These are phyloP conservation scores for Teunomyces stri DNA, from an alignment of 805 yeast species.

Conservation along the genomic window DNA sequence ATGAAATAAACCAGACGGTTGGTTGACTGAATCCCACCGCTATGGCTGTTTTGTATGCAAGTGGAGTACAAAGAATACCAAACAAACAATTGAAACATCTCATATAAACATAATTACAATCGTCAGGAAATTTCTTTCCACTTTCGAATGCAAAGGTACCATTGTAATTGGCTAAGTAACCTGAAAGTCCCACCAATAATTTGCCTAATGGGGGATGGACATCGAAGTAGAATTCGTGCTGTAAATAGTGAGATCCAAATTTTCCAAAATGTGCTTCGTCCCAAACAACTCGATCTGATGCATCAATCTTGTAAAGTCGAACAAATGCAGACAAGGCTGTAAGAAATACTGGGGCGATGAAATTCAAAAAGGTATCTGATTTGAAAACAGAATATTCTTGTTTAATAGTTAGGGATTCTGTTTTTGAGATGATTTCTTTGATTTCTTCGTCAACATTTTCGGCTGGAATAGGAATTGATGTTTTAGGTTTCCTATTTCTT, in stretches of 20 bases:
- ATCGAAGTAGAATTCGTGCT: constrained; percentile 80
- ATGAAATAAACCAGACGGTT: constrained; percentile 58
- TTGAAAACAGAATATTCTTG: neutral
- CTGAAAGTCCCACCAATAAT: constrained; percentile 75
- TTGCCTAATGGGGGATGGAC: constrained; percentile 89
- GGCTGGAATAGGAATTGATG: neutral
- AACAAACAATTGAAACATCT: constrained; percentile 69
- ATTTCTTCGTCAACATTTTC: constrained; percentile 5
- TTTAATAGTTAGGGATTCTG: constrained; percentile 9
- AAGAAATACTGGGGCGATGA: constrained; percentile 7
- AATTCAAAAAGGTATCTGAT: neutral
- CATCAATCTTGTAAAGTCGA: constrained; percentile 58
- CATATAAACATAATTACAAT: constrained; percentile 61
- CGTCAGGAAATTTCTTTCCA: constrained; percentile 62
- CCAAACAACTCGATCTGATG: constrained; percentile 68
- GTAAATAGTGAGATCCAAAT: constrained; percentile 76
- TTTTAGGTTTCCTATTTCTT: neutral
- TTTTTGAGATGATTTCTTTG: constrained; percentile 12
- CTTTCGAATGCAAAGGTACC: constrained; percentile 73
- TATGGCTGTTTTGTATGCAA: constrained; percentile 52
- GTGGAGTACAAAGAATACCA: constrained; percentile 63
- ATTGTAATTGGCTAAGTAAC: constrained; percentile 78
- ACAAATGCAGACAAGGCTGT: constrained; percentile 26
- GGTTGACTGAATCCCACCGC: constrained; percentile 24
- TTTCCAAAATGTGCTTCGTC: constrained; percentile 91